Conservation (phyloP, 2,329 filamentous ascomycete species). For the Beauveria varroae region DNA sequence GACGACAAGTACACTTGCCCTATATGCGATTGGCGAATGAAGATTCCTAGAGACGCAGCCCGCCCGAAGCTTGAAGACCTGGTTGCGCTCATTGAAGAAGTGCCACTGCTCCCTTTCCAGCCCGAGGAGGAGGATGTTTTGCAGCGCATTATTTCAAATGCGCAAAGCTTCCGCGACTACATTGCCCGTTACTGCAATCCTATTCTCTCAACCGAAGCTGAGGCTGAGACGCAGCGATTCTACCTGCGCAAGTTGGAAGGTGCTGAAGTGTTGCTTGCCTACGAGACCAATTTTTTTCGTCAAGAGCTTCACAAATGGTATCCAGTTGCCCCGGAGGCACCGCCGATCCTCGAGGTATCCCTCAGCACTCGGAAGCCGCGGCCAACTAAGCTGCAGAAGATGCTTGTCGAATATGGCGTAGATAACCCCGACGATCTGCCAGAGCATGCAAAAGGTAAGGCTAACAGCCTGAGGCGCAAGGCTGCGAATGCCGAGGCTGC, state of each 20-base stretch:
- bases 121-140: constrained; percentile 89
- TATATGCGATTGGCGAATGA: constrained; percentile 94
- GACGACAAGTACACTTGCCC: constrained; percentile 98
- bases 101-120: constrained; percentile 77
- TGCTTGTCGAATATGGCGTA: constrained; percentile 82
- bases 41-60: constrained; percentile 92
- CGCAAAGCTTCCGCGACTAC: constrained; percentile 75
- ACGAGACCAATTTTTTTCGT: constrained; percentile 96
- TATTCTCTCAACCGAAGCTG: constrained; percentile 71
- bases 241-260: constrained; percentile 96
- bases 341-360: constrained; percentile 78
- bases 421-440: constrained; percentile 87
- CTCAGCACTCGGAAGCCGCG: constrained; percentile 91
- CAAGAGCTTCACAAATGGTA: constrained; percentile 94
- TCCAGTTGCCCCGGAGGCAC: constrained; percentile 77
- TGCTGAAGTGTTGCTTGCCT: constrained; percentile 82
- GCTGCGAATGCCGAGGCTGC: constrained; percentile 52
- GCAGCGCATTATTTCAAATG: constrained; percentile 78
- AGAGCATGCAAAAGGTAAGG: constrained; percentile 71
- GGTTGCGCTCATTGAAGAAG: constrained; percentile 74
- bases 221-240: constrained; percentile 85
- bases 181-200: constrained; percentile 76
- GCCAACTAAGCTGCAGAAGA: constrained; percentile 93
- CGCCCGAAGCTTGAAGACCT: constrained; percentile 92
- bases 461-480: constrained; percentile 65